Percentiles rank a stretch among this genome's conserved stretches.
Evolutionary conservation across 148 eudicot genomes (phyloP).

Genomic region (Suaeda aralocaspica): DNA sequence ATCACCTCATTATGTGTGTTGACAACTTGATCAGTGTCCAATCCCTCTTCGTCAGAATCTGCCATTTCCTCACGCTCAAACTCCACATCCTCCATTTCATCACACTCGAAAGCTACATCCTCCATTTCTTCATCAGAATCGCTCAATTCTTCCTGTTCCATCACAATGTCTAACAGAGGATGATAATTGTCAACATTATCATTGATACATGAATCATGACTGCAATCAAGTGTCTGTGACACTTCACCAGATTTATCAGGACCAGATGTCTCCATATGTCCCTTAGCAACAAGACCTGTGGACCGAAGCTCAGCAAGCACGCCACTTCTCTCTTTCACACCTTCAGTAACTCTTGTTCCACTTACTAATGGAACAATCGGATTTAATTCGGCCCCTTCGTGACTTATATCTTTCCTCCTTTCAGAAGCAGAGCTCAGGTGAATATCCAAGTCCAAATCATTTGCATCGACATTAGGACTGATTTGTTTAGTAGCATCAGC

Average conservation of each 20-base stretch:
- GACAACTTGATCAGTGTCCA: constrained; percentile 39
- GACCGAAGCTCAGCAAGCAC: constrained; percentile 5
- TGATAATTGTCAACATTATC: constrained; percentile 36
- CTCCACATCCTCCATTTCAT: constrained; percentile 82
- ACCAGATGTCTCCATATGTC: constrained; percentile 24
- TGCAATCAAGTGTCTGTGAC: constrained; percentile 26
- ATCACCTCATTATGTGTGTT: constrained; percentile 52
- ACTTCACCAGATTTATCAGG: constrained; percentile 24
- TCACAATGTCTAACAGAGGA: constrained; percentile 69
- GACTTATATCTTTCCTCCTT: constrained; percentile 35
- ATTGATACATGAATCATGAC: constrained; percentile 13
- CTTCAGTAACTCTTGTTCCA: constrained; percentile 23
- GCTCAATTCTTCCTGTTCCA: constrained; percentile 98
- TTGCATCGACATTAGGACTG: constrained; percentile 35
- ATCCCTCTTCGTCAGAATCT: constrained; percentile 76
- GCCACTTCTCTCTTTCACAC: constrained; percentile 17
- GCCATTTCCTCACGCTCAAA: constrained; percentile 96
- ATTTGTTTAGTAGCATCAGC: constrained; percentile 30
- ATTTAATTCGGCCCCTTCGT: constrained; percentile 24
- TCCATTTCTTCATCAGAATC: constrained; percentile 96
- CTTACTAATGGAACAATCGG: constrained; percentile 11
- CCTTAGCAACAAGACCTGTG: constrained; percentile 22
- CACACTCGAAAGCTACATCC: constrained; percentile 84
- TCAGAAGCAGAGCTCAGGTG: constrained; percentile 50
- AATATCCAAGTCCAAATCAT: constrained; percentile 72